Evolutionary conservation across 805 yeast genomes (phyloP).

Genomic region (Clavispora asparagi): DNA sequence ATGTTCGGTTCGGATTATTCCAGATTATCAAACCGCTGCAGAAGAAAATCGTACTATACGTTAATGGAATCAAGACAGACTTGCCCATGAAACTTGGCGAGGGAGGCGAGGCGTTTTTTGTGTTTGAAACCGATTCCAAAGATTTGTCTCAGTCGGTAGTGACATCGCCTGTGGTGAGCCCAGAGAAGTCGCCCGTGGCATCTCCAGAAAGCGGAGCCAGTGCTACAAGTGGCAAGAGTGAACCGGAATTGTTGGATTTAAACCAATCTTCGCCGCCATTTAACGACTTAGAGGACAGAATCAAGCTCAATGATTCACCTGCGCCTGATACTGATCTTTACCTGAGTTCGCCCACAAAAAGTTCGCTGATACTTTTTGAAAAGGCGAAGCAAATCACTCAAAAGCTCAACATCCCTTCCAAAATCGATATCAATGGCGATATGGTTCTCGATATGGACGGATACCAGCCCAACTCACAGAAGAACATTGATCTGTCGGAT

Average conservation of each 20-base stretch:
- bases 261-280: constrained; percentile 12
- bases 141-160: constrained; percentile 72
- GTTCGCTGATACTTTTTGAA: constrained; percentile 40
- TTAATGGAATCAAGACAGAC: constrained; percentile 75
- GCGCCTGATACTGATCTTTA: constrained; percentile 6
- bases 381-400: constrained; percentile 60
- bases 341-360: constrained; percentile 4
- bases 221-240: constrained; percentile 9
- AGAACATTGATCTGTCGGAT: constrained; percentile 72
- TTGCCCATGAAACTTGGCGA: constrained; percentile 96
- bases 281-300: constrained; percentile 26
- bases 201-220: constrained; percentile 18
- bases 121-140: constrained; percentile 68
- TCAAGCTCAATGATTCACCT: constrained; percentile 17
- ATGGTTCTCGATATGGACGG: constrained; percentile 92
- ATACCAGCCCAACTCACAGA: constrained; percentile 74
- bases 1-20: constrained; percentile 92
- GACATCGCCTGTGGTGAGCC: constrained; percentile 80
- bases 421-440: constrained; percentile 84
- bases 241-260: constrained; percentile 35
- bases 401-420: constrained; percentile 79
- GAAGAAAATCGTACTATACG: constrained; percentile 84
- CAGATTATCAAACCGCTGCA: constrained; percentile 90
- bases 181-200: constrained; percentile 55
- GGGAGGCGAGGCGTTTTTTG: constrained; percentile 97